Evolutionary conservation across 495 filamentous ascomycete species (phyloP).

Genomic region (Aspergillus steynii): DNA sequence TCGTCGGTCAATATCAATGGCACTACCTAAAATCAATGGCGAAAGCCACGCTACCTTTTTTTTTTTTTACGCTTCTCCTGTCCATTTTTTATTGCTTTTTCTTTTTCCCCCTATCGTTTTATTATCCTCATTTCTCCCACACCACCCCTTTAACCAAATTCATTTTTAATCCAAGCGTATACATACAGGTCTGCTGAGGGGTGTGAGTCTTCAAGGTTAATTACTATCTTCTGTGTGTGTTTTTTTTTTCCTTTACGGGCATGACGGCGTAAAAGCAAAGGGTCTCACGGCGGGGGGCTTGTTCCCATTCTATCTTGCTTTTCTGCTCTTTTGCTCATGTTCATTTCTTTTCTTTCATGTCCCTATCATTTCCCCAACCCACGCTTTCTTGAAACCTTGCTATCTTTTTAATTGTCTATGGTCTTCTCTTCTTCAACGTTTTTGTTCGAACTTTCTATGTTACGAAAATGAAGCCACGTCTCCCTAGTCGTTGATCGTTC

Average conservation of each 20-base stretch:
- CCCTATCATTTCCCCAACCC: conserved; percentile 8
- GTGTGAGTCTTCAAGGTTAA: conserved; percentile 30
- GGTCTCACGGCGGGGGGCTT: conserved; percentile 23
- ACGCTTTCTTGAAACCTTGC: conserved; percentile 21
- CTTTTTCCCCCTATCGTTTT: background rate
- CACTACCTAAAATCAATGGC: conserved; percentile 26
- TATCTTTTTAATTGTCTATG: conserved; percentile 26
- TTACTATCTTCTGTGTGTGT: conserved; percentile 17
- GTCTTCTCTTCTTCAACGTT: conserved; percentile 24
- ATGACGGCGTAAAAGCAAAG: conserved; percentile 38
- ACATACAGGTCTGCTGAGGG: conserved; percentile 42
- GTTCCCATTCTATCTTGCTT: conserved; percentile 15
- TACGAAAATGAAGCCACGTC: conserved; percentile 27
- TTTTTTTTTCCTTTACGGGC: conserved; percentile 31
- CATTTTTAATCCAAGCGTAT: conserved; percentile 45
- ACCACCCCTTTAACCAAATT: conserved; percentile 21
- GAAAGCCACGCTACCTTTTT: conserved; percentile 15
- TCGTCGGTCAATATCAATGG: conserved; percentile 32
- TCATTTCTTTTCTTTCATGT: conserved; percentile 17
- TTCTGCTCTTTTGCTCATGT: conserved; percentile 23
- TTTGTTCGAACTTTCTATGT: conserved; percentile 24
- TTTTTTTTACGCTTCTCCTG: conserved; percentile 31
- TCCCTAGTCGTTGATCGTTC: conserved; percentile 26
- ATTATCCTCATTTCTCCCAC: conserved; percentile 26
- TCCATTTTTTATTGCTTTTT: conserved; percentile 14